Conservation (phyloP, 2,329 filamentous ascomycete genomes). For the Fusarium sororula region DNA sequence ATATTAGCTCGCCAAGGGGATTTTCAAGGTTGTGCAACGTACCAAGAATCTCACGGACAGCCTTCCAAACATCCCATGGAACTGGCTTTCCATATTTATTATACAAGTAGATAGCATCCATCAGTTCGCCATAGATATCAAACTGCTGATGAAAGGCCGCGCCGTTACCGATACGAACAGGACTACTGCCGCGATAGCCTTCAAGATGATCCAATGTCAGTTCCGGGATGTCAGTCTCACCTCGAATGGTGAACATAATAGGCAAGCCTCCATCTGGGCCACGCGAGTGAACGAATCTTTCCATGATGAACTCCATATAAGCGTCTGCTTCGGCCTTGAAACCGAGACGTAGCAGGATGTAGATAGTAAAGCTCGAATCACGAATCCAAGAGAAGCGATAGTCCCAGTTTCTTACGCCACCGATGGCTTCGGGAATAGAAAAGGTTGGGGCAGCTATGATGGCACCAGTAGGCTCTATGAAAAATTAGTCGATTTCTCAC, state of each 20-base stretch:
- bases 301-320: conserved; percentile 81
- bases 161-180: conserved; percentile 80
- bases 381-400: conserved; percentile 83
- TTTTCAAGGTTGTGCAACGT: conserved; percentile 6
- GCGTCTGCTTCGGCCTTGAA: conserved; percentile 80
- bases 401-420: conserved; percentile 74
- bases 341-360: conserved; percentile 78
- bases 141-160: conserved; percentile 81
- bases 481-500: background rate
- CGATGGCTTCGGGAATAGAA: conserved; percentile 78
- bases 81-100: conserved; percentile 83
- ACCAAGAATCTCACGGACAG: conserved; percentile 73
- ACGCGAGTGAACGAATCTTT: conserved; percentile 72
- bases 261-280: conserved; percentile 70
- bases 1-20: background rate
- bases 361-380: conserved; percentile 81
- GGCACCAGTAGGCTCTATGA: conserved; percentile 74
- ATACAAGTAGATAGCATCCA: conserved; percentile 80
- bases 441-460: conserved; percentile 82
- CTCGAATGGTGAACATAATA: conserved; percentile 84
- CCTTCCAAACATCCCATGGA: conserved; percentile 79
- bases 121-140: conserved; percentile 81
- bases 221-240: conserved; percentile 79
- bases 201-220: conserved; percentile 74
- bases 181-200: conserved; percentile 75